Evolutionary conservation across 2,329 filamentous ascomycete species (phyloP), one percentile per base, ranked within the genome.

Genomic region (Pseudogymnoascus sp.): DNA sequence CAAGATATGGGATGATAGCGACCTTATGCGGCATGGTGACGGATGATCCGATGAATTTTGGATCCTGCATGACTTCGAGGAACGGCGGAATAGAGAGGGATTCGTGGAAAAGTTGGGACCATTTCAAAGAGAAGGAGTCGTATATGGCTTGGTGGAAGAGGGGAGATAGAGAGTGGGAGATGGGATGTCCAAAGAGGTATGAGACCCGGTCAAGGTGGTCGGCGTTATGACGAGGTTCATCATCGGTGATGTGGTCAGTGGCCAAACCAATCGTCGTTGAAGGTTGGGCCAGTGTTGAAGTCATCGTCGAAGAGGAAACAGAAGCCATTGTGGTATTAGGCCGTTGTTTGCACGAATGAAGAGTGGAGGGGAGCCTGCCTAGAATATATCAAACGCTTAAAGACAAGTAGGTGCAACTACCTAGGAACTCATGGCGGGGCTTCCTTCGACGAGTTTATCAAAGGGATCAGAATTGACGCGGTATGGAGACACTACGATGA

Each of bases 11-110:
- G 65, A 93, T 83, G 72, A 93, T 91, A 69, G 85, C 80, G 26
- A 93, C 84, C 75, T 95, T 93, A 79, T 91, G 86, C 0, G 90
- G 90, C 90, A 93, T 95, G 18, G 90, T 93, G 39, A 93, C 86
- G 3, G 87, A 85, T 21, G 87, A 75, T 82, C 86, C 86, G 70
- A 86, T 87, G 73, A 86, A 88, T 67, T 81, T 77, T 14, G 83
- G 81, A 67, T 86, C 76, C 65, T 79, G 77, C 36, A 83, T 78
- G 6, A 88, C 75, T 5, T 76, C 67, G 21, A 84, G 71, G 68
- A 84, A 85, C 21, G 74, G 69, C 6, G 74, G 66, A 67, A 84
- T 78, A 67, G 82, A 77, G 31, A 74, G 74, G 2, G 81, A 83
- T 66, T 85, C 83, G 26, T 84, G 77, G 11, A 82, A 76, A 34